Percentiles rank a stretch among this genome's conserved stretches.
Conservation (phyloP, 1,284 basidiomycete genomes). For the Austroboletus rostrupii region DNA sequence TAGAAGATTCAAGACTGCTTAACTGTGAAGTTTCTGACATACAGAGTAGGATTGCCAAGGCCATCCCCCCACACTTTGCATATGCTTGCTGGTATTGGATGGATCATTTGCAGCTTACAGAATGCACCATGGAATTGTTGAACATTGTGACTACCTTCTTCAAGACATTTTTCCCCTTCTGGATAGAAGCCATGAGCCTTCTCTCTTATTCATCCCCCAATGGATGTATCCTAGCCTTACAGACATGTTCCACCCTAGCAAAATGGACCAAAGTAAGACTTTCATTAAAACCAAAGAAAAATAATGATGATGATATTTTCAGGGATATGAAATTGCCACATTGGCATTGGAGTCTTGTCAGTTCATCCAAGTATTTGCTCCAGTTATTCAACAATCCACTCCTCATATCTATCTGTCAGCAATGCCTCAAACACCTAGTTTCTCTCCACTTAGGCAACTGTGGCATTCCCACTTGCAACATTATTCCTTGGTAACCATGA, state of each 20-base stretch:
- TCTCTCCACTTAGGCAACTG: too few species aligned
- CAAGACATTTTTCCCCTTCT: not conserved
- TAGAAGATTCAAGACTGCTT: not conserved
- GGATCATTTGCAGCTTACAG: not conserved
- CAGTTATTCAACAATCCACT: not conserved
- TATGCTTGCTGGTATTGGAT: constrained; percentile 3
- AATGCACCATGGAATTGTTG: not conserved
- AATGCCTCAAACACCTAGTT: too few species aligned
- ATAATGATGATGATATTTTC: not conserved
- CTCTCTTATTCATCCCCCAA: not conserved
- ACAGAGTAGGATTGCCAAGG: not conserved
- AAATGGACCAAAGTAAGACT: not conserved
- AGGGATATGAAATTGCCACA: not conserved
- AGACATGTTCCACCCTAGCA: not conserved
- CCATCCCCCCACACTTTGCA: constrained; percentile 1
- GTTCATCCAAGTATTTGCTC: not conserved
- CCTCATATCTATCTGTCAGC: too few species aligned
- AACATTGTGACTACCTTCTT: not conserved
- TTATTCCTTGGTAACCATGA: too few species aligned
- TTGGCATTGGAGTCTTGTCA: not conserved
- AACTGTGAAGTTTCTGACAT: not conserved
- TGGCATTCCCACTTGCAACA: too few species aligned
- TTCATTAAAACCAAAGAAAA: too few species aligned
- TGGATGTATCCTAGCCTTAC: not conserved
- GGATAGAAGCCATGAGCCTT: too few species aligned